Evolutionary conservation across 352 stramenopile genomes (phyloP), one percentile per base, ranked within the genome.

Genomic region (Pythium plurisporium): DNA sequence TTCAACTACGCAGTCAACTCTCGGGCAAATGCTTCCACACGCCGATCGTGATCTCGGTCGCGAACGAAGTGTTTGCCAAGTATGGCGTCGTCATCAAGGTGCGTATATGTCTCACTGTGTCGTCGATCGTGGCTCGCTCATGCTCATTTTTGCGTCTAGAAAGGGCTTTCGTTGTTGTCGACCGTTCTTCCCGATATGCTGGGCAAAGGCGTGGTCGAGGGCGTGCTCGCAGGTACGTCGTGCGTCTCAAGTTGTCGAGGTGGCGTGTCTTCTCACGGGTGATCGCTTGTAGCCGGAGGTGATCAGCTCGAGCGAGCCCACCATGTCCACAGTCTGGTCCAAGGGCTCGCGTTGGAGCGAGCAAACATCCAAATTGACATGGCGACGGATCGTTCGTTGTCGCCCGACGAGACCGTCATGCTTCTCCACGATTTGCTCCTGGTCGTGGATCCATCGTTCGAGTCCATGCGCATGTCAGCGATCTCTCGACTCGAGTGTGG

Each of bases 401-500:
- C 36, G 20, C 36, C 36, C n/a, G 22, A 48, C 25, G 41, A n/a
- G 9, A 33, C 22, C 11, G 20, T 66, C 11, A 10, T 27, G 14
- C 17, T 69, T 14, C 52, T 72, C 2, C 52, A 52, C 2, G 55
- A 56, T 3, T 25, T 72, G 4, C 38, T 72, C 9, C 44, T 23
- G 20, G 15, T 62, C 0, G 33, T 50, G 11, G 42, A 66, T n/a
- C 26, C 33, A 4, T 7, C 25, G 0, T 65, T 72, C n/a, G 29
- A 69, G 12, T 26, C 61, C 12, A 31, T 62, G 7, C 25, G 43
- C 6, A 65, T 72, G 41, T 43, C 55, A 7, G 20, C 37, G 17
- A 56, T 72, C 30, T 61, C 65, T 2, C 42, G 47, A 6, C 50
- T 72, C 40, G 65, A 65, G 26, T 72, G 54, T 23, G 65, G 50